phyloP scores from a whole-genome alignment of 441 rosid genomes.

The Macaranga tanarius region DNA sequence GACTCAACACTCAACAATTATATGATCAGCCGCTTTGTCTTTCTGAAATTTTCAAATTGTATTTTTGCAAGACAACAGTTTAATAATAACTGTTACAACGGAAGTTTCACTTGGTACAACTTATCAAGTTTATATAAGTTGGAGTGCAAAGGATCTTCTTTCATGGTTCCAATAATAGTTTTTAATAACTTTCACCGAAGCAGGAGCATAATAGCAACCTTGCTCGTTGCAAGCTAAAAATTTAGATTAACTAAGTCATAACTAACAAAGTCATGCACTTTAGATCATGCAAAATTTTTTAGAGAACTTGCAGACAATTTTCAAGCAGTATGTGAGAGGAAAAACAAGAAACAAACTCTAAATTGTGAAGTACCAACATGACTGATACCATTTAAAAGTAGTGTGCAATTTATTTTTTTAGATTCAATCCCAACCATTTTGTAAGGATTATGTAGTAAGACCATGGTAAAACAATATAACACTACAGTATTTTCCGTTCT shows the following conservation, averaged over 20 bases:
- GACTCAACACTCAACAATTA: not conserved
- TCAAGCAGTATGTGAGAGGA: not conserved
- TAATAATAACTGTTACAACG: not conserved
- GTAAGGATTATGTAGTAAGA: not conserved
- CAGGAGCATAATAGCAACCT: not conserved
- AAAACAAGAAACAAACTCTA: not conserved
- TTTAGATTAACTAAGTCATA: not conserved
- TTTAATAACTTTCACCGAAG: not conserved
- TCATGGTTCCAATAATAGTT: not conserved
- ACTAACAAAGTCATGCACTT: not conserved
- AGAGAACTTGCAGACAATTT: not conserved
- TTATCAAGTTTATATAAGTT: not conserved
- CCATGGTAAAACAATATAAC: not conserved
- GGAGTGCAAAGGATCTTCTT: not conserved
- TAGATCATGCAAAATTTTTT: not conserved
- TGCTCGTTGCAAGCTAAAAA: not conserved
- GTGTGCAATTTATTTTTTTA: conserved; percentile 1
- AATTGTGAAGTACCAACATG: not conserved
- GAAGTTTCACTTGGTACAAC: not conserved
- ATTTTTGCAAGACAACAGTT: too few relatives aligned
- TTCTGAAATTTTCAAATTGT: too few relatives aligned
- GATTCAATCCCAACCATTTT: not conserved
- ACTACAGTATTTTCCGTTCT: not conserved
- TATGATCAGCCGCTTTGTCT: too few relatives aligned
- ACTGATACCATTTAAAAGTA: not conserved